A percentile compares a stretch with the other conserved stretches of the same genome.
Evolutionary conservation across 805 yeast species (phyloP).

Genomic region (Kluyveromyces nonfermentans): DNA sequence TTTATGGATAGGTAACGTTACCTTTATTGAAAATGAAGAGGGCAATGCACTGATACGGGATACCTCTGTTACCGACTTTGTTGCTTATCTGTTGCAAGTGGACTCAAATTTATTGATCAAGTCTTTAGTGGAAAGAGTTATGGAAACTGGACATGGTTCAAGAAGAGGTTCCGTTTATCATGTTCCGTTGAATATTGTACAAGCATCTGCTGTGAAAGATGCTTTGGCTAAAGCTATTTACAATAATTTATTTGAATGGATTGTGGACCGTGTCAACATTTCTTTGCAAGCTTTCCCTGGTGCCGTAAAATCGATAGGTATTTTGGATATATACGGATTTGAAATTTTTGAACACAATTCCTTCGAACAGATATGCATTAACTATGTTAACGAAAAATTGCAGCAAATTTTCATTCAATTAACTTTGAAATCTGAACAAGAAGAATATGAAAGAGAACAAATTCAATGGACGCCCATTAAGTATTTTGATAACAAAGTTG

Average conservation of each 20-base stretch:
- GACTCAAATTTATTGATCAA: constrained; percentile 55
- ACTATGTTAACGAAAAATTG: constrained; percentile 89
- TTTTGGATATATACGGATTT: constrained; percentile 91
- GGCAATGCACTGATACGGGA: constrained; percentile 82
- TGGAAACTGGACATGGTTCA: constrained; percentile 87
- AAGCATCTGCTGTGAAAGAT: constrained; percentile 91
- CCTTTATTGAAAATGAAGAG: constrained; percentile 76
- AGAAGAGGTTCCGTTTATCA: constrained; percentile 89
- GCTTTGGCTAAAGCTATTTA: constrained; percentile 93
- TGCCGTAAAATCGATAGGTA: constrained; percentile 71
- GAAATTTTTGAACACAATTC: constrained; percentile 93
- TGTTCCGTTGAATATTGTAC: constrained; percentile 83
- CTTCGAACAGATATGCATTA: constrained; percentile 91
- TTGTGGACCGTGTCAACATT: constrained; percentile 79
- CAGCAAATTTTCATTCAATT: constrained; percentile 95
- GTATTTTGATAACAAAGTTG: constrained; percentile 91
- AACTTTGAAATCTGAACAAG: constrained; percentile 95
- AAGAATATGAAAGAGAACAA: constrained; percentile 90
- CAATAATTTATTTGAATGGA: constrained; percentile 92
- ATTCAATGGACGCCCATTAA: constrained; percentile 97
- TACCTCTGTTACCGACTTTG: constrained; percentile 85
- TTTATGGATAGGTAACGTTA: constrained; percentile 89
- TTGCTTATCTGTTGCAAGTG: constrained; percentile 83
- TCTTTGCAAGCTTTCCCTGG: constrained; percentile 53
- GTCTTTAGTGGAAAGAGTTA: constrained; percentile 67